Conservation (phyloP, 805 yeast genomes). For the Nakazawaea pomicola region DNA sequence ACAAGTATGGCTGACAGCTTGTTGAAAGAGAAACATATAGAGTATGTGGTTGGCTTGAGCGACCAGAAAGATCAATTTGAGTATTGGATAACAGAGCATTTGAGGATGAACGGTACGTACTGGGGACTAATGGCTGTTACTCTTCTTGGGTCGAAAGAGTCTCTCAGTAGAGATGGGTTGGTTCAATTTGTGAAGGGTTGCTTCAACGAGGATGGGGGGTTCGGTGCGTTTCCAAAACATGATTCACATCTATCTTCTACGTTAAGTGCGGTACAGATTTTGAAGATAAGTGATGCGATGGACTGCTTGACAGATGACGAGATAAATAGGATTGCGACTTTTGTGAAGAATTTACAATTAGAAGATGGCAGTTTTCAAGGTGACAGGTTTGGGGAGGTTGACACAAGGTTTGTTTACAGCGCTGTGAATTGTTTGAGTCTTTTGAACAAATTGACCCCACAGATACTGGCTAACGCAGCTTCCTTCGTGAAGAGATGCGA, state of each 20-base stretch:
- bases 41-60: slow-evolving; percentile 51
- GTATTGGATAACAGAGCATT: slow-evolving; percentile 88
- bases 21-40: slow-evolving; percentile 47
- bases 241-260: slow-evolving; percentile 87
- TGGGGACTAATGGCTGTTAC: slow-evolving; percentile 89
- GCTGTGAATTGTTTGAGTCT: slow-evolving; percentile 72
- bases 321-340: slow-evolving; percentile 26
- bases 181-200: slow-evolving; percentile 67
- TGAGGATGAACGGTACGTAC: slow-evolving; percentile 85
- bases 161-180: slow-evolving; percentile 58
- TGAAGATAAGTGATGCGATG: slow-evolving; percentile 60
- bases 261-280: slow-evolving; percentile 77
- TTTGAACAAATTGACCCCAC: slow-evolving; percentile 51
- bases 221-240: slow-evolving; percentile 85
- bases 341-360: slow-evolving; percentile 40
- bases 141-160: slow-evolving; percentile 48
- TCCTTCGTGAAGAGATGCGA: slow-evolving; percentile 63
- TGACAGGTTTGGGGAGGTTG: slow-evolving; percentile 88
- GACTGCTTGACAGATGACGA: slow-evolving; percentile 30
- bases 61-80: slow-evolving; percentile 55
- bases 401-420: slow-evolving; percentile 84
- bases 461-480: slow-evolving; percentile 57
- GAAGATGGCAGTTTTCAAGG: slow-evolving; percentile 80
- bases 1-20: neutral
- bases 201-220: slow-evolving; percentile 65